phyloP scores from a whole-genome alignment of 2,329 filamentous ascomycete genomes.

The Leptographium wingfieldii region DNA sequence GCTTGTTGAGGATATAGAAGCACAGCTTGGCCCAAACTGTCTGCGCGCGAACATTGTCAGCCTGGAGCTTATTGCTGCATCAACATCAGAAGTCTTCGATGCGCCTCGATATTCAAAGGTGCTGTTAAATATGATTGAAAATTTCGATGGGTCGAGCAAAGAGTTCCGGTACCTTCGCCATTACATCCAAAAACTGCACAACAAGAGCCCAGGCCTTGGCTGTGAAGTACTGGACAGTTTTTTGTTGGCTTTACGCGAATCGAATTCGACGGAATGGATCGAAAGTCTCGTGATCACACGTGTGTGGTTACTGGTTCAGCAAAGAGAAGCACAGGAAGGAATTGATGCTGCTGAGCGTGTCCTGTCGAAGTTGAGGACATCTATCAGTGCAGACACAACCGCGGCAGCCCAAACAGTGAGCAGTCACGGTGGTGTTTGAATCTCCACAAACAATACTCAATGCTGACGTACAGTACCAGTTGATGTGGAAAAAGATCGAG shows the following conservation, averaged over 20 bases:
- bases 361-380: slow-evolving; percentile 27
- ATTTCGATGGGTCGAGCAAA: slow-evolving; percentile 35
- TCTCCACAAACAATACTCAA: not conserved
- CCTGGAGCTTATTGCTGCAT: slow-evolving; percentile 49
- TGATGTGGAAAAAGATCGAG: slow-evolving; percentile 75
- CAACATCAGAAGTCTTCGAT: slow-evolving; percentile 34
- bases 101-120: slow-evolving; percentile 35
- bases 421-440: slow-evolving; percentile 1
- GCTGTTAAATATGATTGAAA: slow-evolving; percentile 48
- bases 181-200: slow-evolving; percentile 53
- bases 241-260: slow-evolving; percentile 34
- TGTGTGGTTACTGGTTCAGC: slow-evolving; percentile 49
- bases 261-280: slow-evolving; percentile 42
- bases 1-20: slow-evolving; percentile 48
- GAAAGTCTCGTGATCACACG: slow-evolving; percentile 58
- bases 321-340: slow-evolving; percentile 21
- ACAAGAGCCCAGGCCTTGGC: slow-evolving; percentile 35
- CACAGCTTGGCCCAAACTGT: slow-evolving; percentile 45
- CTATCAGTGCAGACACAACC: slow-evolving; percentile 47
- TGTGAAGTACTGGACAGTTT: slow-evolving; percentile 49
- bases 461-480: slow-evolving; percentile 27
- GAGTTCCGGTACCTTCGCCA: slow-evolving; percentile 56
- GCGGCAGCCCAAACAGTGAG: slow-evolving; percentile 55
- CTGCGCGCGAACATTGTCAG: slow-evolving; percentile 54
- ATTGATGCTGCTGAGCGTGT: slow-evolving; percentile 22